Conservation (phyloP, 202 grass and related monocot genomes). For the Brachypodium distachyon region DNA sequence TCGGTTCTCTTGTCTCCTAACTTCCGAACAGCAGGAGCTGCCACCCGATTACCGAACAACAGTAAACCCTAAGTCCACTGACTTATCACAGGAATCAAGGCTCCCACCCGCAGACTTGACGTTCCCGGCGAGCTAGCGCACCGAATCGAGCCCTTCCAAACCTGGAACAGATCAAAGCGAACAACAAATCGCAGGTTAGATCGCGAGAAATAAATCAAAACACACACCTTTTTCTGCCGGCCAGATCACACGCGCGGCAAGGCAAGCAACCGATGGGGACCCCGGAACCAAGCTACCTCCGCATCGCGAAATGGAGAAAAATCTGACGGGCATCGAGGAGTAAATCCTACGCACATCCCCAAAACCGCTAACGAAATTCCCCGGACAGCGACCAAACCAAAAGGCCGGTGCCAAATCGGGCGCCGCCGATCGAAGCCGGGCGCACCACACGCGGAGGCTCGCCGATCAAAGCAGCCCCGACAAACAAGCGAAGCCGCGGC, state of each 20-base stretch:
- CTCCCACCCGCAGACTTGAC: background rate
- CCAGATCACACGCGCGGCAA: background rate
- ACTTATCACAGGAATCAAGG: background rate
- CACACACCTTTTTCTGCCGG: background rate
- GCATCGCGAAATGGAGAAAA: background rate
- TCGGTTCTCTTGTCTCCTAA: background rate
- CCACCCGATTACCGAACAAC: background rate
- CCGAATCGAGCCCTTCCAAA: slow-evolving; percentile 1
- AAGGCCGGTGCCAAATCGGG: background rate
- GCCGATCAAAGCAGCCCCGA: background rate
- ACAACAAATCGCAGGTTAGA: background rate
- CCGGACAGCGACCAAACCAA: background rate
- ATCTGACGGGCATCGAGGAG: background rate
- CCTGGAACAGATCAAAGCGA: slow-evolving; percentile 7
- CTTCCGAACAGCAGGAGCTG: background rate
- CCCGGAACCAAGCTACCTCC: background rate
- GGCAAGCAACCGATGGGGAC: background rate
- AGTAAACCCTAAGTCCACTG: slow-evolving; percentile 34
- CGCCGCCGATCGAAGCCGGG: background rate
- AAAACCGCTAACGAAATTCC: background rate
- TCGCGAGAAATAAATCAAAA: background rate
- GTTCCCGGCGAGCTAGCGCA: background rate
- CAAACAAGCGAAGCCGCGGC: background rate
- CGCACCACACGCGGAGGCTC: background rate
- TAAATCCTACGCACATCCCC: background rate